Evolutionary conservation across 768 basidiomycete species (phyloP), one percentile per base, ranked within the genome.

Genomic region (Lepiota brunneoincarnata): DNA sequence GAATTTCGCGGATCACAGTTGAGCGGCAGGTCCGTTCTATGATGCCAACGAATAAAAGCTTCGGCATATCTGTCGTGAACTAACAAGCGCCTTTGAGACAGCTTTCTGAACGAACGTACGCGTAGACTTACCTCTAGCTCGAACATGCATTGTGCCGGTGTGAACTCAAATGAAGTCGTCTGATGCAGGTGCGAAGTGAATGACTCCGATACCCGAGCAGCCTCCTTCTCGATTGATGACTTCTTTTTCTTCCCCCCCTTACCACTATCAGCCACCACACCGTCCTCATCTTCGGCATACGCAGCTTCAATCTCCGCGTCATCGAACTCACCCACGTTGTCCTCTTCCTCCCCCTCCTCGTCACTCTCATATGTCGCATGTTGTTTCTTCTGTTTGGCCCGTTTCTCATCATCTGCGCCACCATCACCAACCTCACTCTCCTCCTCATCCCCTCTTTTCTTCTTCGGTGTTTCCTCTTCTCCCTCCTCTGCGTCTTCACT

Each of bases 31-130:
- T 83, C 50, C 87, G 80, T 67, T 98, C 97, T 53, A 98, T 80
- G 57, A 99, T 84, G 43, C 94, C 96, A 44, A 98, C 93, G 39
- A 99, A 79, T 18, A 99, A 77, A 31, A 99, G 78, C 70, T 98
- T 98, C 10, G 94, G 94, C 67, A 93, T 87, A 62, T 91, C 84
- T 40, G 89, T 81, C 10, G 81, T 75, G 73, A 98, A 95, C 93
- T 98, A 57, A n/a, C 57, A 17, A 54, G 47, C 45, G 44, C 34
- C 39, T 34, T 44, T 49, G 17, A 51, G 34, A 47, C 37, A 51
- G 57, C 48, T 28, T 48, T 42, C 5, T n/a, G 49, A 37, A 36
- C 23, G 15, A 50, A 31, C 52, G n/a, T 11, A 18, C 49, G 18
- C 18, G 21, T 50, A 46, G 20, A 69, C 86, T 61, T 64, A 94